These are phyloP conservation scores for Sphagnum magellanicum DNA, from an alignment of 228 moss, liverwort and hornwort species.

Conservation along the genomic window DNA sequence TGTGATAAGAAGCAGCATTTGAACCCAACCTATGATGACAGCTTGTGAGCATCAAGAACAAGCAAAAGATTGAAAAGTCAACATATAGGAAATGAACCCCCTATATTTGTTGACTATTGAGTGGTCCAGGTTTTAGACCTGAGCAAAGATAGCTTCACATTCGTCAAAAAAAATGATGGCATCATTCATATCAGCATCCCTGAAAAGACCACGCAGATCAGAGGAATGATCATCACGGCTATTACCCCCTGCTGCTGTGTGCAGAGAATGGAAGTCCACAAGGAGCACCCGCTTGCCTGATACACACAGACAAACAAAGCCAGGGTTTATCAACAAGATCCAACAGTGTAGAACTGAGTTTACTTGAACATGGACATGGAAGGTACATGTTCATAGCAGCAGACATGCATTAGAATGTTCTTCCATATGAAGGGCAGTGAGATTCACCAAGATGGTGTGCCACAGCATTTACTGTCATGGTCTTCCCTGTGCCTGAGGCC, in stretches of 20 bases:
- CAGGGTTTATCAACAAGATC: no score
- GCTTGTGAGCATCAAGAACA: no score
- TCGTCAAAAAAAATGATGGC: conserved; percentile 65
- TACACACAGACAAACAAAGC: neutral
- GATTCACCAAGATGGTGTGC: conserved; percentile 53
- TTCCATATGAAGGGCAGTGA: neutral
- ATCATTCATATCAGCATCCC: conserved; percentile 68
- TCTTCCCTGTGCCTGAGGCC: conserved; percentile 61
- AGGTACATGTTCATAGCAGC: no score
- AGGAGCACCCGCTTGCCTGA: conserved; percentile 58
- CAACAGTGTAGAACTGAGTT: neutral
- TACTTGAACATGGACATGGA: neutral
- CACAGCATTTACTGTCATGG: conserved; percentile 64
- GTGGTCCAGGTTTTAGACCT: conserved; percentile 14
- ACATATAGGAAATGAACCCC: neutral
- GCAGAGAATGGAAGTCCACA: conserved; percentile 59
- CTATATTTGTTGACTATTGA: neutral
- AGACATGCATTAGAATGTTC: no score
- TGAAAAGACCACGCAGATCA: conserved; percentile 53
- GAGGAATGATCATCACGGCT: conserved; percentile 43
- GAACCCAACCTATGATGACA: no score
- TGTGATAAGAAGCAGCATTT: no score
- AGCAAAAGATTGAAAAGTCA: no score
- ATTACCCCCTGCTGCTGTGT: conserved; percentile 33
- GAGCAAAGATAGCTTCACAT: conserved; percentile 58